A percentile compares a stretch with the other conserved stretches of the same genome.
Evolutionary conservation across 1,139 yeast genomes (phyloP).

Genomic region (Suhomyces kunorum): DNA sequence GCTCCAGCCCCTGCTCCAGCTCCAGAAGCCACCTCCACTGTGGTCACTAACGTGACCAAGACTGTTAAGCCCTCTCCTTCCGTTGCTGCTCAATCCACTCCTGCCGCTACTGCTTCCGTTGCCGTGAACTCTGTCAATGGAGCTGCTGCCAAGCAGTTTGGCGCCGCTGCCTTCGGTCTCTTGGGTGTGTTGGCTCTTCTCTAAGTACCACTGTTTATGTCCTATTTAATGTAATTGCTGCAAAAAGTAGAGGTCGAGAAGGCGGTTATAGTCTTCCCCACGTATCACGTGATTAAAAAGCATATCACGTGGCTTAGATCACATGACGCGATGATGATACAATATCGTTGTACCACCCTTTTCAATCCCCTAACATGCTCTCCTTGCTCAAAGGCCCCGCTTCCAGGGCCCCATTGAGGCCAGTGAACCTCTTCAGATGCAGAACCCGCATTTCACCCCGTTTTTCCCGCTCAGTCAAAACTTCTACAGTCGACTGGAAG

Average conservation of each 20-base stretch:
- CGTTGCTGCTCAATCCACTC: slow-evolving; percentile 13
- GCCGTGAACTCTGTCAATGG: slow-evolving; percentile 4
- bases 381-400: slow-evolving; percentile 1
- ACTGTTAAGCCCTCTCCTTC: slow-evolving; percentile 8
- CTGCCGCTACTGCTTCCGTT: slow-evolving; percentile 13
- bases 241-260: slow-evolving; percentile 5
- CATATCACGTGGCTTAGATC: neutral
- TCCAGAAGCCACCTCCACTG: slow-evolving; percentile 3
- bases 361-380: neutral
- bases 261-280: too few relatives aligned
- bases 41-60: slow-evolving; percentile 3
- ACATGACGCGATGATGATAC: neutral
- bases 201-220: slow-evolving; percentile 8
- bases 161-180: slow-evolving; percentile 18
- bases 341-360: neutral
- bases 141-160: slow-evolving; percentile 16
- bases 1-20: slow-evolving; percentile 8
- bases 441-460: neutral
- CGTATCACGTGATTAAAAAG: neutral
- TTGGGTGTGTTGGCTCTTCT: slow-evolving; percentile 20
- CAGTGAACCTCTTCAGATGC: neutral
- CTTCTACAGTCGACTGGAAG: slow-evolving; percentile 82
- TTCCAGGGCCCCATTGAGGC: neutral
- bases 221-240: slow-evolving; percentile 6
- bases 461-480: slow-evolving; percentile 37